Conservation (phyloP, 2,329 filamentous ascomycete genomes). For the Thermomyces lanuginosus region DNA sequence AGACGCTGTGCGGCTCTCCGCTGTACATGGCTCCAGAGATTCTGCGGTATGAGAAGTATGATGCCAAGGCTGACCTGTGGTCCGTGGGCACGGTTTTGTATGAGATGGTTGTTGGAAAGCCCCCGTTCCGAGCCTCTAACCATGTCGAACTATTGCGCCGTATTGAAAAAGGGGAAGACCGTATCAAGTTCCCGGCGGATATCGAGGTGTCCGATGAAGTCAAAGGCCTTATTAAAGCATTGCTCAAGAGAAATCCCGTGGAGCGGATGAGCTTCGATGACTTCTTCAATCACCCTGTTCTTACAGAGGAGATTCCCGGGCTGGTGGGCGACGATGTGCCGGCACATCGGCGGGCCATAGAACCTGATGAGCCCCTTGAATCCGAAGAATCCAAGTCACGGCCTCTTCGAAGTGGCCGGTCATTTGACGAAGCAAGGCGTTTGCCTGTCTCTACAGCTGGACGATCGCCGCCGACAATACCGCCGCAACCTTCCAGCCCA, state of each 20-base stretch:
- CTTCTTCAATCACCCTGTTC: slow-evolving; percentile 62
- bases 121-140: slow-evolving; percentile 82
- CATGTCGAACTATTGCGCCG: slow-evolving; percentile 85
- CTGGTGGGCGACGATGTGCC: slow-evolving; percentile 61
- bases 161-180: slow-evolving; percentile 78
- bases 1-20: slow-evolving; percentile 90
- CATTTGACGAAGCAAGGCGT: slow-evolving; percentile 10
- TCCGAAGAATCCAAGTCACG: slow-evolving; percentile 3
- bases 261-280: slow-evolving; percentile 73
- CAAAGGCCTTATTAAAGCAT: slow-evolving; percentile 60
- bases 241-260: slow-evolving; percentile 72
- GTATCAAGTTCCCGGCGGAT: slow-evolving; percentile 66
- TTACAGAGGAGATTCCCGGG: slow-evolving; percentile 61
- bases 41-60: slow-evolving; percentile 89
- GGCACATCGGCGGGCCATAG: slow-evolving; percentile 7
- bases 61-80: slow-evolving; percentile 93
- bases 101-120: slow-evolving; percentile 83
- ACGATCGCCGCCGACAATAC: slow-evolving; percentile 2
- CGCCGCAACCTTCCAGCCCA: slow-evolving; percentile 24
- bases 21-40: slow-evolving; percentile 99
- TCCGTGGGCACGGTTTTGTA: slow-evolving; percentile 90
- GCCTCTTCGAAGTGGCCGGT: neutral
- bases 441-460: slow-evolving; percentile 8
- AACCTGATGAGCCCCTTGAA: slow-evolving; percentile 5
- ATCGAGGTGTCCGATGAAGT: slow-evolving; percentile 55